phyloP scores from a whole-genome alignment of 2,329 filamentous ascomycete species.

The Lachnellula suecica region DNA sequence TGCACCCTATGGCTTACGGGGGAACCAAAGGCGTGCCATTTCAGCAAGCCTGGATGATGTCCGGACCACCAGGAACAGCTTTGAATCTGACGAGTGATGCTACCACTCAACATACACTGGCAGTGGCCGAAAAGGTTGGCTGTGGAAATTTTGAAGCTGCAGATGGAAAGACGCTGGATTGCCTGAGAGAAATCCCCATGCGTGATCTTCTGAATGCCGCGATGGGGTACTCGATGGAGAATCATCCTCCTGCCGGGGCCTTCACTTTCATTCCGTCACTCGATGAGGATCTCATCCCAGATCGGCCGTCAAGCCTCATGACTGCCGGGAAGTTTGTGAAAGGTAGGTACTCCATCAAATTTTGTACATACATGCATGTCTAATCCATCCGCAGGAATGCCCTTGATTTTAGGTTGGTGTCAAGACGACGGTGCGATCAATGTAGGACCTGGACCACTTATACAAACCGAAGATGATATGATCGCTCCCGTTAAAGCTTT shows the following conservation, averaged over 20 bases:
- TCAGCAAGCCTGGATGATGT: neutral
- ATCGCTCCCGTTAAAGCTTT: neutral
- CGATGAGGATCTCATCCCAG: neutral
- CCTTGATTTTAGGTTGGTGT: slow-evolving; percentile 5
- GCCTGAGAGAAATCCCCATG: slow-evolving; percentile 2
- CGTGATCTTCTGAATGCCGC: slow-evolving; percentile 2
- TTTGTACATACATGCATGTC: neutral
- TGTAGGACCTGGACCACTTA: neutral
- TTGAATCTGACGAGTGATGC: neutral
- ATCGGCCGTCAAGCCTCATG: neutral
- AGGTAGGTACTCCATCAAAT: neutral
- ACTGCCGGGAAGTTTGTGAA: neutral
- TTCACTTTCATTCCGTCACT: slow-evolving; percentile 7
- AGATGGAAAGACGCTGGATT: neutral
- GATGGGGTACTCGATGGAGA: slow-evolving; percentile 8
- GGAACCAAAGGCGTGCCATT: neutral
- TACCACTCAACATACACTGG: neutral
- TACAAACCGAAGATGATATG: neutral
- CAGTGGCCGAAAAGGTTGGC: neutral
- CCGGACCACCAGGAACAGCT: neutral
- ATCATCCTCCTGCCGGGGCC: slow-evolving; percentile 1
- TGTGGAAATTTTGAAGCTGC: neutral
- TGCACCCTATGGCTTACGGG: neutral
- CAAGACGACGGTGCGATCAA: slow-evolving; percentile 10
- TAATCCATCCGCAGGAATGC: neutral